Evolutionary conservation across 2,329 filamentous ascomycete species (phyloP), one percentile per base, ranked within the genome.

Genomic region (Penicillium sp.): DNA sequence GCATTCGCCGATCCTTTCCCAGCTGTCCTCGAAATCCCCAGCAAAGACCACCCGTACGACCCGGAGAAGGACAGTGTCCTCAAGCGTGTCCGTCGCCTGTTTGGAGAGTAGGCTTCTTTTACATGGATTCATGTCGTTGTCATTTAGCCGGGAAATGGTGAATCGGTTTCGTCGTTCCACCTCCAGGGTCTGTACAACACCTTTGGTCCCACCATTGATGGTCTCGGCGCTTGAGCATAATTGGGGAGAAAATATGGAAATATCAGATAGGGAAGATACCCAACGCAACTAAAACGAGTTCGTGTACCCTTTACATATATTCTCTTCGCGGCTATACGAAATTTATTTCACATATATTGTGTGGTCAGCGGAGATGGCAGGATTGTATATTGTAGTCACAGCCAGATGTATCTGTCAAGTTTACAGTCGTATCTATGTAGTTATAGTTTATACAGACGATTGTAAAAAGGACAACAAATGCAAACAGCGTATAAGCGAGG

Each of bases 1-100:
- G 86, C 85, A 36, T 97, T 96, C 77, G 93, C 91, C 19, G 90
- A 93, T 47, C 92, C 94, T 5, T 99, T 99, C 77, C 94, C 94
- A n/a, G 88, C 91, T 22, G 84, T 99, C 52, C 85, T 99, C 55
- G 94, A 99, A 76, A 97, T 99, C 58, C 94, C 94, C 25, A 96
- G 91, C 78, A 99, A 99, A 82, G 94, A 99, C 74, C 94, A 99
- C 74, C 94, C 94, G 2, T 99, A 99, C 72, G 93, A 99, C 68
- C 94, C 94, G 0, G 94, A 99, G 78, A 99, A 99, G 81, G 94
- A 99, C 75, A 97, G 93, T 71, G 93, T 99, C 41, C 75, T 99
- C 77, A 89, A 92, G 78, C 84, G 94, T 64, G 94, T 99, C 62
- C 80, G 84, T 72, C 84, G 87, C 68, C 69, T 90, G 61, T 88